Evolutionary conservation across 2,329 filamentous ascomycete genomes (phyloP), one percentile per base, ranked within the genome.

Genomic region (Stemphylium vesicarium): DNA sequence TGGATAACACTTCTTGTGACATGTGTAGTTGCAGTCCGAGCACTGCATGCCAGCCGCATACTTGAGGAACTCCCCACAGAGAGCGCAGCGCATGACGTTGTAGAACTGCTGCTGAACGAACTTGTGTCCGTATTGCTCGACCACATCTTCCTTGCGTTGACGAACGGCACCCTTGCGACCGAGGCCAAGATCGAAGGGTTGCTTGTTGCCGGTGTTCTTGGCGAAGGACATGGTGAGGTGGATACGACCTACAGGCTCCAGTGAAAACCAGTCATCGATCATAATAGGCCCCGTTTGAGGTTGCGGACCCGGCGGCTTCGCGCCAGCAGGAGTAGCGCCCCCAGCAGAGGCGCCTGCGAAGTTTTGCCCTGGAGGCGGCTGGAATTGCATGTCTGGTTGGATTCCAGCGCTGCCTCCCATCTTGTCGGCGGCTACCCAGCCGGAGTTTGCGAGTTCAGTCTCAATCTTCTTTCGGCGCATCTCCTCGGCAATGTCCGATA

Each of bases 41-140:
- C 95, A 99, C 79, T 99, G 95, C 94, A 99, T 99, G 59, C 95
- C 95, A 18, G 95, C 91, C 43, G 94, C 96, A 75, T 98, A 98
- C 75, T 98, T 99, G 79, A 99, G 88, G 72, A 99, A 98, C 65
- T 99, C 95, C 56, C 93, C 95, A 75, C 95, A 99, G 32, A 98
- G 87, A 12, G 95, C 95, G 78, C 95, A 99, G 59, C 95, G 94
- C 95, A 99, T 99, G 73, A 99, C 97, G 83, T 98, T 99, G 87
- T 98, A 99, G 78, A 99, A 99, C 76, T 97, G 95, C 75, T 97
- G 93, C 71, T 95, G 91, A 51, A 98, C 89, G 73, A 99, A 99
- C 79, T 98, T 99, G 87, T 99, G 95, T 43, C 95, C 95, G 74
- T 96, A 97, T 82, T 97, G 96, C 80, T 99, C 95, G 79, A 97